Base-by-base conservation (phyloP, 306 rosid species). In the Glycine soja region DNA sequence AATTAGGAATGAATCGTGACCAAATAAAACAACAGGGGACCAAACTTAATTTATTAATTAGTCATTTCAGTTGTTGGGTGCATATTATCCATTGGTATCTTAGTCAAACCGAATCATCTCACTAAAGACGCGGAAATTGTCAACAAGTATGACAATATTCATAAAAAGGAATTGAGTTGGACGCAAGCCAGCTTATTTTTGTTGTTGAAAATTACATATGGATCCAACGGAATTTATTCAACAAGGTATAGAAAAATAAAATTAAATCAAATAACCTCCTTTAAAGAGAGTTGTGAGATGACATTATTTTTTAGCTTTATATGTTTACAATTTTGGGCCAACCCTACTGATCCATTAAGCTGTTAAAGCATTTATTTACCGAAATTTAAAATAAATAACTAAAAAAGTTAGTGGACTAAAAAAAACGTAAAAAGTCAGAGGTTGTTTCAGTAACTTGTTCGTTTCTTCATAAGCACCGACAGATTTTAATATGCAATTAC, bases 391-490 rank as follows among this genome's bases (percentile, higher is more conserved):
- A 7, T 30, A 62, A 24, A 24, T 24, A 24, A 24, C 30, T 24
- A 24, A 4, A 42, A 10, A 62, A 16, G 38, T 69, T 46, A 2
- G 56, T 46, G 15, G 16, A 18, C 10, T 45, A 46, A 18, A 69
- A 46, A 10, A 4, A 46, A 12, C 12, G 6, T 3, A 24, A 48
- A 12, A 13, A 3, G 18, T 70, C 0, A 1, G 47, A 19, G 62
- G 24, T 19, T 16, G 42, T 30, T 74, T 65, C 10, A n/a, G 79
- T 48, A 80, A 73, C 74, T 73, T 43, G 40, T 46, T 65, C 6
- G 64, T 54, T 68, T 19, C 76, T n/a, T 18, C 47, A 13, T 1
- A 40, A 30, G 51, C 86, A 83, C 86, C 86, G 82, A 83, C 86
- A 83, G 36, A 15, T 12, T 52, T 14, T 42, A 51, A 19, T 13